Evolutionary conservation across 208 protist species (phyloP).

Genomic region (Giardia muris): DNA sequence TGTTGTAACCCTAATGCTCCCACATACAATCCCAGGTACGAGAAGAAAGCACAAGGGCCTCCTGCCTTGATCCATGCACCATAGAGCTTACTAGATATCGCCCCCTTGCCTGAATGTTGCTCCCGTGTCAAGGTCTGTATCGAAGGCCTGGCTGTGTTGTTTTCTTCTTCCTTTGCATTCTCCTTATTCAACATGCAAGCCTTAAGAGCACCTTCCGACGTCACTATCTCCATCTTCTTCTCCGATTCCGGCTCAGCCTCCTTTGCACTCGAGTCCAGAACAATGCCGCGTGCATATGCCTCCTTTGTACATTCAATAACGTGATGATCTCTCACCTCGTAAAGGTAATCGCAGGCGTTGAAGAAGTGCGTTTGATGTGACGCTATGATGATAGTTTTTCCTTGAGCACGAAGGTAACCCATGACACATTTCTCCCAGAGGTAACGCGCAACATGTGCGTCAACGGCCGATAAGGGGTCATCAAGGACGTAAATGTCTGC

Average conservation of each 20-base stretch:
- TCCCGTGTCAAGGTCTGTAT: neutral
- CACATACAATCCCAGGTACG: neutral
- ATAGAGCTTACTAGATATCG: neutral
- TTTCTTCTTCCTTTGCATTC: neutral
- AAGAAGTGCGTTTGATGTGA: slow-evolving; percentile 45
- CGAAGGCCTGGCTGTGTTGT: no score
- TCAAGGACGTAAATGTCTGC: slow-evolving; percentile 37
- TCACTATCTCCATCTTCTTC: neutral
- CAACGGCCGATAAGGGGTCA: slow-evolving; percentile 43
- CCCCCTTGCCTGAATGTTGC: neutral
- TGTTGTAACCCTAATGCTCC: neutral
- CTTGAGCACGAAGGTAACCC: slow-evolving; percentile 48
- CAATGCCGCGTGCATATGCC: neutral
- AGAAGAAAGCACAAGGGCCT: neutral
- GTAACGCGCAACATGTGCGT: slow-evolving; percentile 42
- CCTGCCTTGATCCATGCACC: neutral
- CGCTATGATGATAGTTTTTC: slow-evolving; percentile 48
- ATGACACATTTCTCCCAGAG: slow-evolving; percentile 55
- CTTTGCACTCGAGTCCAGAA: neutral
- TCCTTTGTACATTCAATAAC: neutral
- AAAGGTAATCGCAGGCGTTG: neutral
- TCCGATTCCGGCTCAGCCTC: neutral
- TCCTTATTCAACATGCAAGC: neutral
- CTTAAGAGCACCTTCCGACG: no score
- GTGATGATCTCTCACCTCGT: neutral